Percentiles rank a stretch among this genome's conserved stretches.
These are phyloP conservation scores for Arthrobotrys sinensis DNA, from an alignment of 2,329 filamentous ascomycete genomes.

Conservation along the genomic window DNA sequence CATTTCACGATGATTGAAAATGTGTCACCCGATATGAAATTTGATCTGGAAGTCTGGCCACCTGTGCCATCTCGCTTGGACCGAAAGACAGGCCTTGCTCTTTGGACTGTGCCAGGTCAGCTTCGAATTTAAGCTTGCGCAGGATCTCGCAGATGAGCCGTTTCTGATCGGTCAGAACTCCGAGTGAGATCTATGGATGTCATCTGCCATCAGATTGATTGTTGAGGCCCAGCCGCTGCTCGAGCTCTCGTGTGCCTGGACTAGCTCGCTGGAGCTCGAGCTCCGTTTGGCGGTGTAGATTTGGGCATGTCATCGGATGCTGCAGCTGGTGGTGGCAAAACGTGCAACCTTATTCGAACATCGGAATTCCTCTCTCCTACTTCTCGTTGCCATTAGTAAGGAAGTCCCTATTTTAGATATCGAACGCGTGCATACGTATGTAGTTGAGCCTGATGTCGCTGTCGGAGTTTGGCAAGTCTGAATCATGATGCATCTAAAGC, in stretches of 20 bases:
- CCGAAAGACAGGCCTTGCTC: conserved; percentile 7
- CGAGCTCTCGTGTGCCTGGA: conserved; percentile 22
- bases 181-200: conserved; percentile 24
- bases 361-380: conserved; percentile 18
- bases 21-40: conserved; percentile 11
- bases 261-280: conserved; percentile 7
- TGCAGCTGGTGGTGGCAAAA: conserved; percentile 28
- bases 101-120: conserved; percentile 13
- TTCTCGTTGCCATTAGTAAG: too few relatives aligned
- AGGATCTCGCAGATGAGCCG: conserved; percentile 15
- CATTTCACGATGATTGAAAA: conserved; percentile 20
- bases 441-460: background rate
- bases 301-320: conserved; percentile 12
- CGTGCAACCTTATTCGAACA: conserved; percentile 31
- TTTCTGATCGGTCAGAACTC: conserved; percentile 30
- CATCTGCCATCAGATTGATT: conserved; percentile 23
- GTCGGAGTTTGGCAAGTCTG: conserved; percentile 15
- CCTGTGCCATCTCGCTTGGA: conserved; percentile 20
- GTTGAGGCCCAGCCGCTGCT: background rate
- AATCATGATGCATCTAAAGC: conserved; percentile 31
- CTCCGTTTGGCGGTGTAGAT: conserved; percentile 15
- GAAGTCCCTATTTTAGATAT: background rate
- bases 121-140: conserved; percentile 16
- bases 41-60: conserved; percentile 3
- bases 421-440: conserved; percentile 14